Base-by-base conservation (phyloP, 2,329 filamentous ascomycete species). In the Hypoxylon sp. region DNA sequence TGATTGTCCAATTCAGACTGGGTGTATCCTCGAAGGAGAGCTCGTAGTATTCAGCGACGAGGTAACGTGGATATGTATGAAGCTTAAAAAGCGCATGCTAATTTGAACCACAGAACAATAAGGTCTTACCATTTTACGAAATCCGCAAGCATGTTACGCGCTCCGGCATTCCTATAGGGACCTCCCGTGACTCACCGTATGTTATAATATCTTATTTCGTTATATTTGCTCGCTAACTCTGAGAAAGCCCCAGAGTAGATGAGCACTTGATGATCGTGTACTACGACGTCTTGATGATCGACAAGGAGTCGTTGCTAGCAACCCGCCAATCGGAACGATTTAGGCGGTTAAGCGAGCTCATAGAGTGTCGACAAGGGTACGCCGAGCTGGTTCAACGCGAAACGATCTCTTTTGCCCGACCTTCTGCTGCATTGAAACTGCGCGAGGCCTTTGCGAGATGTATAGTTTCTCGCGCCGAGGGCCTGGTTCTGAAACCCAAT, bases 11-110 rank as follows among this genome's bases (percentile, higher is more conserved):
- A 70, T 96, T 57, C 78, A 77, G 17, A 74, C 72, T 5, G 79
- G 80, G 4, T 95, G 90, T 60, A 93, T 96, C 32, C 69, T 96
- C 0, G 88, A 96, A 64, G 91, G 90, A 2, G 92, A 97, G 65
- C 73, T 96, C 44, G 78, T 94, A 4, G 87, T 93, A 1, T 95
- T 87, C 69, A 89, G 82, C 65, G 85, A 90, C 41, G 73, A 76
- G 62, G 79, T 78, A 65, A 36, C 29, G 19, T 30, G 7, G 11
- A 15, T 6, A 17, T 16, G 1, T 61, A 13, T 11, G 17, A n/a
- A 4, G 11, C 5, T 48, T 27, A 17, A 7, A 19, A 44, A 16
- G 7, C 12, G 4, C 26, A 13, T 20, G 27, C 61, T 70, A 25
- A 71, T 31, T 34, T 15, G 5, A 7, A 47, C 2, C 2, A 15